These are phyloP conservation scores for Beauveria bassiana DNA, from an alignment of 2,329 filamentous ascomycete species.

Conservation along the genomic window DNA sequence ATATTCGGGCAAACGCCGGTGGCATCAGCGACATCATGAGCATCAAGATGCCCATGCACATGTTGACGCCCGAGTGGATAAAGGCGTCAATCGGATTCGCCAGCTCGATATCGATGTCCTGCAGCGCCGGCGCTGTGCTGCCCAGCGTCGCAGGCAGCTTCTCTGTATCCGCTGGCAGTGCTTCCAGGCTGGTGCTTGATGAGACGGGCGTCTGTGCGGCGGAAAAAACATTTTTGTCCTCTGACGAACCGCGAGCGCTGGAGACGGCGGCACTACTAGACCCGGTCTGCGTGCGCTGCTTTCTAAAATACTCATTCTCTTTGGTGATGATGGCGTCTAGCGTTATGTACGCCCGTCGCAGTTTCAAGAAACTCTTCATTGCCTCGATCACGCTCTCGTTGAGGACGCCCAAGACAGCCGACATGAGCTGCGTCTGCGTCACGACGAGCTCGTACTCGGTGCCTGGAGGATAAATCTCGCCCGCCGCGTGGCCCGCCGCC, in stretches of 20 bases:
- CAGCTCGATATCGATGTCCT: slow-evolving; percentile 8
- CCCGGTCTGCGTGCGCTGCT: slow-evolving; percentile 20
- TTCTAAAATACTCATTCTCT: slow-evolving; percentile 45
- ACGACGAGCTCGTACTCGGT: slow-evolving; percentile 81
- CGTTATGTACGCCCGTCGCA: slow-evolving; percentile 80
- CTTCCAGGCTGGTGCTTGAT: background rate
- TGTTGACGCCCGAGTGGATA: slow-evolving; percentile 78
- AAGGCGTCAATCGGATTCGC: slow-evolving; percentile 72
- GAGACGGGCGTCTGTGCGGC: background rate
- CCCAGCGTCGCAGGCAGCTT: slow-evolving; percentile 20
- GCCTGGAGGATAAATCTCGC: slow-evolving; percentile 61
- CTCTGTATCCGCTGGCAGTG: slow-evolving; percentile 37
- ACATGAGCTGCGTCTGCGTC: slow-evolving; percentile 82
- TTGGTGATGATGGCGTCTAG: slow-evolving; percentile 71
- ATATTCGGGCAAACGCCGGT: slow-evolving; percentile 76
- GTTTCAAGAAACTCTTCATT: slow-evolving; percentile 84
- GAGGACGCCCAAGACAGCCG: slow-evolving; percentile 77
- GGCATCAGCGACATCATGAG: slow-evolving; percentile 89
- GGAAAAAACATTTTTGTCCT: slow-evolving; percentile 25
- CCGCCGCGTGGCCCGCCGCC: slow-evolving; percentile 21
- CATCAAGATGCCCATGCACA: slow-evolving; percentile 82
- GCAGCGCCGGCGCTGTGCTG: slow-evolving; percentile 2
- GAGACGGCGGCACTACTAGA: slow-evolving; percentile 9
- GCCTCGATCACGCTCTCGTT: slow-evolving; percentile 91
- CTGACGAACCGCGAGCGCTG: background rate